Base-by-base conservation (phyloP, 2,329 filamentous ascomycete species). In the Rhynchosporium secalis region DNA sequence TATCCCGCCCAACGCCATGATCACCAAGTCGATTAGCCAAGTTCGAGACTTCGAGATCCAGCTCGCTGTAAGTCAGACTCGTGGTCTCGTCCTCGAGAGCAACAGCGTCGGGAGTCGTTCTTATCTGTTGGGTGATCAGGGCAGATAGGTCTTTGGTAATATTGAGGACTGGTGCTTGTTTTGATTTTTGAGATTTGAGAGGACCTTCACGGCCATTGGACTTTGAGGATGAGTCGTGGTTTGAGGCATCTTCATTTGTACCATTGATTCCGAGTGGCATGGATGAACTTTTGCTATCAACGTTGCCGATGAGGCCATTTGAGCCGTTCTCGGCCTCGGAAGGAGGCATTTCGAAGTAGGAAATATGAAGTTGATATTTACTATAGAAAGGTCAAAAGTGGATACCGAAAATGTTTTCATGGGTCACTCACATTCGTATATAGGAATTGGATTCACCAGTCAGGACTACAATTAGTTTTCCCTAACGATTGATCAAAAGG, bases 1-100 rank as follows among this genome's bases (percentile, higher is more conserved):
- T 82, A 75, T 94, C 89, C 63, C 89, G 86, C 61, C 85, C 83
- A 60, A 93, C 89, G 48, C 89, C 88, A 76, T 87, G 81, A 60
- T 78, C 75, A 48, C 86, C 87, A 56, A 94, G 82, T 51, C 82
- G 83, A 69, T 80, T 77, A 61, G 88, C 83, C 61, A 93, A 83
- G n/a, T 78, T 77, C 62, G 82, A 82, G 51, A 90, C 88, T 74
- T 86, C 84, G 55, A 80, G 75, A 72, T 92, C 87, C 62, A 94
- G 82, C 78, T 92, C 82, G 52, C 82, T 81, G 74, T 94, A 94
- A 56, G 89, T 92, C 72, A 90, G 87, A 56, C 78, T 83, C 62
- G 79, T 79, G 45, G 77, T 79, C 66, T 87, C 87, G 75, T 93
- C 90, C 73, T 93, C 89, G 60, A 92, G 77, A 26, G 90, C 90